Conservation (phyloP, 768 basidiomycete species). For the Boletus eberwhitei region DNA sequence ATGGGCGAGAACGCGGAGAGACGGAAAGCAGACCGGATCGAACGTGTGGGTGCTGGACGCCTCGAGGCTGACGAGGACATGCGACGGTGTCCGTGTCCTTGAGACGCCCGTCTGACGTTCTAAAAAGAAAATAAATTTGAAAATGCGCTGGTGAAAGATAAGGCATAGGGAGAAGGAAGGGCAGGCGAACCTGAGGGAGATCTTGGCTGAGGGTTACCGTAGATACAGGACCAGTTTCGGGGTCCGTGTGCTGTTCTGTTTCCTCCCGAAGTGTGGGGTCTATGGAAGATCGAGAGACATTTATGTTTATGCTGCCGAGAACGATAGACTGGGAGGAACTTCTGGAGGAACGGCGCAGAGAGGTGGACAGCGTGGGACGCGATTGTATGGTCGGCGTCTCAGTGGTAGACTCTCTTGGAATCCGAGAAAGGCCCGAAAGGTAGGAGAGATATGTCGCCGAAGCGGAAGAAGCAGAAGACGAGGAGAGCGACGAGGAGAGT, state of each 20-base stretch:
- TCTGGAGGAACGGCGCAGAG: constrained; percentile 23
- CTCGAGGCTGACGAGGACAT: constrained; percentile 22
- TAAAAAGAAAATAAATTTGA: neutral
- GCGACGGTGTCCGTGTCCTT: constrained; percentile 18
- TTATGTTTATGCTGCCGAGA: constrained; percentile 25
- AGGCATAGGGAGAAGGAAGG: neutral
- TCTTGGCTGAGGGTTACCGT: constrained; percentile 28
- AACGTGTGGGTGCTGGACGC: constrained; percentile 7
- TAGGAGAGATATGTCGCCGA: constrained; percentile 20
- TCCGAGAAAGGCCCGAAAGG: constrained; percentile 9
- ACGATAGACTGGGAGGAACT: constrained; percentile 22
- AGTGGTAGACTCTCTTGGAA: neutral
- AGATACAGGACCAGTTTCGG: constrained; percentile 4
- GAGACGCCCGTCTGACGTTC: constrained; percentile 21
- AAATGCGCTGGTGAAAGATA: neutral
- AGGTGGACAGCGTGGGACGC: constrained; percentile 14
- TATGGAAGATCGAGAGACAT: constrained; percentile 20
- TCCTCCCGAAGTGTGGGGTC: constrained; percentile 15
- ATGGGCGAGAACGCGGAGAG: constrained; percentile 22
- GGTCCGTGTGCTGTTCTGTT: constrained; percentile 5
- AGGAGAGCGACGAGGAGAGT: constrained; percentile 19
- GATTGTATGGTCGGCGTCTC: constrained; percentile 21
- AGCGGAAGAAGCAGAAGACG: constrained; percentile 17
- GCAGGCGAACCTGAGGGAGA: constrained; percentile 26
- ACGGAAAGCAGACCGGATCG: constrained; percentile 18